These are phyloP conservation scores for Elsinoe arachidis DNA, from an alignment of 2,329 filamentous ascomycete genomes.

Conservation along the genomic window DNA sequence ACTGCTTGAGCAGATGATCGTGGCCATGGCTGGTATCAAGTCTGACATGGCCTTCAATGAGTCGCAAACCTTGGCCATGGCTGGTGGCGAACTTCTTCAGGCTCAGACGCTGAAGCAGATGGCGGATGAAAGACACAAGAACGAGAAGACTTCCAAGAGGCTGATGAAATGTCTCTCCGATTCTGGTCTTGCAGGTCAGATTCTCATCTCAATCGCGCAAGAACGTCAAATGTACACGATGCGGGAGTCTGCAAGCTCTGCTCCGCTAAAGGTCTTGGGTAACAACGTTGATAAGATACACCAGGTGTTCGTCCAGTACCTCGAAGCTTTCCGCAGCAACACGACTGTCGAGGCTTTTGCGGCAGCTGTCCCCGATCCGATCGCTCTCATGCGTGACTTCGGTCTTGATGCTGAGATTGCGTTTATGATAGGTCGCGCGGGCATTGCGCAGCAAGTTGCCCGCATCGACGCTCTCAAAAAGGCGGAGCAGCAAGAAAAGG, in stretches of 20 bases:
- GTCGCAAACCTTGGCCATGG: slow-evolving; percentile 76
- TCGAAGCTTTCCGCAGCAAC: slow-evolving; percentile 79
- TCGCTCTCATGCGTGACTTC: slow-evolving; percentile 65
- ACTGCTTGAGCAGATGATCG: slow-evolving; percentile 81
- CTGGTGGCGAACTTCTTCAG: slow-evolving; percentile 70
- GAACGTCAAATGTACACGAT: slow-evolving; percentile 82
- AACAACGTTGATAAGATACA: slow-evolving; percentile 88
- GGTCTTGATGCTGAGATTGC: slow-evolving; percentile 72
- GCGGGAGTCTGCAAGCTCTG: slow-evolving; percentile 58
- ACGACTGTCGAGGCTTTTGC: slow-evolving; percentile 70
- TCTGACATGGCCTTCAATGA: slow-evolving; percentile 84
- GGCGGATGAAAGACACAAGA: slow-evolving; percentile 71
- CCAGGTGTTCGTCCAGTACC: slow-evolving; percentile 73
- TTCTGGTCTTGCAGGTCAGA: slow-evolving; percentile 66
- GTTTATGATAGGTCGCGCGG: slow-evolving; percentile 72
- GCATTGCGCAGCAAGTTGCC: slow-evolving; percentile 59
- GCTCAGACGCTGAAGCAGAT: slow-evolving; percentile 72
- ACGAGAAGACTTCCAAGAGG: slow-evolving; percentile 58
- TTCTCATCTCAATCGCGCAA: slow-evolving; percentile 85
- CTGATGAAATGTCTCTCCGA: slow-evolving; percentile 72
- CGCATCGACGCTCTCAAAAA: slow-evolving; percentile 32
- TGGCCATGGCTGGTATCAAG: slow-evolving; percentile 88
- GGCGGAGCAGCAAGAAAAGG: slow-evolving; percentile 24
- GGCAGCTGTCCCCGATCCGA: slow-evolving; percentile 63
- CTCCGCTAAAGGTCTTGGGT: slow-evolving; percentile 80